Evolutionary conservation across 129 eudicot species (phyloP), one percentile per base, ranked within the genome.

Genomic region (Escallonia rubra): DNA sequence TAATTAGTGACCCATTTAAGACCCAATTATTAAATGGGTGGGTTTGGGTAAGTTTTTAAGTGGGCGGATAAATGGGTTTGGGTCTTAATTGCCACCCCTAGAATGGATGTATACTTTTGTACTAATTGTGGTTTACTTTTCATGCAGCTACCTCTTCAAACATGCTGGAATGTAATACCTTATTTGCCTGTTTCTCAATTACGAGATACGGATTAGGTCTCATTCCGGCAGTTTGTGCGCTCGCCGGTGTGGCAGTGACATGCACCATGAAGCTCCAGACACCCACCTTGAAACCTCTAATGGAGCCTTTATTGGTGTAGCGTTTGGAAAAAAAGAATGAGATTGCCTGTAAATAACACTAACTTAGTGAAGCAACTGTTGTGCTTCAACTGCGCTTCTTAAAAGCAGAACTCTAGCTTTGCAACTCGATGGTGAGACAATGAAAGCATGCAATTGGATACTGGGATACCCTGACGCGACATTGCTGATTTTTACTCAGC

Each of bases 171-270:
- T 72, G 70, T 57, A 65, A 8, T 34, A 75, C 74, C 3, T 5
- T 53, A 0, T 40, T 50, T 63, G 53, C 66, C 16, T 66, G 79
- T 63, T 78, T 83, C 46, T 80, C 96, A 2, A 48, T 87, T 60
- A 78, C 96, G 64, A 78, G 97, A 76, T 87, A 69, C 54, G 93
- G 86, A 15, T 60, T 91, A 57, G 97, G 97, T 23, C 88, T 91
- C 3, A 78, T 91, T 70, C 96, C 94, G 3, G 97, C 96, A 5
- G 49, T 85, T 46, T 87, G 83, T 85, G 88, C 96, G 34, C 75
- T 88, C 10, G 59, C 72, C 4, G 94, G 85, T 16, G 83, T 91
- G 60, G 57, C 70, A 15, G 88, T 90, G 15, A 85, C 97, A 55
- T 88, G 66, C 62, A 85, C 78, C 75, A 84, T 88, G 90, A 77